Percentiles rank a stretch among this genome's conserved stretches.
Evolutionary conservation across 2,329 filamentous ascomycete genomes (phyloP).

Genomic region (Parascedosporium putredinis): DNA sequence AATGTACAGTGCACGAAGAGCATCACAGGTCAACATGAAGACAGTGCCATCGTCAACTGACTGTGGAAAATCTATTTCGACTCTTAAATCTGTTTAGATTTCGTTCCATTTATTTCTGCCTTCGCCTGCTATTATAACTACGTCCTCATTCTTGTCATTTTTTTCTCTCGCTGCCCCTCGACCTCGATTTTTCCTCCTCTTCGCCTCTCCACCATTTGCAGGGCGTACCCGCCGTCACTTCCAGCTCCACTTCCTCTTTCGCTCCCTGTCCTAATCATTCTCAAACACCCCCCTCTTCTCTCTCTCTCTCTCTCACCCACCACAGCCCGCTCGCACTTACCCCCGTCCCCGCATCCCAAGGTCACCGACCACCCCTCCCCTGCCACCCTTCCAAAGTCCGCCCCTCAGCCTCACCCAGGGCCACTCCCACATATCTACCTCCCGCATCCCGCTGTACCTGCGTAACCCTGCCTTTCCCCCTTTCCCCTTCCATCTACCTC

Average conservation of each 20-base stretch:
- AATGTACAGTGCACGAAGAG: no score
- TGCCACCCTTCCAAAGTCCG: slow-evolving; percentile 9
- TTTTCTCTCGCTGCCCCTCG: slow-evolving; percentile 1
- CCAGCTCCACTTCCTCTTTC: neutral
- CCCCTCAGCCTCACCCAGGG: slow-evolving; percentile 7
- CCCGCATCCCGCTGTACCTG: slow-evolving; percentile 12
- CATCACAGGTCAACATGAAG: neutral
- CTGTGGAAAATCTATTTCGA: neutral
- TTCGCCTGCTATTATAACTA: neutral
- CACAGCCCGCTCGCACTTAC: slow-evolving; percentile 3
- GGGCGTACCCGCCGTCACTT: slow-evolving; percentile 7
- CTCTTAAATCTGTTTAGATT: neutral
- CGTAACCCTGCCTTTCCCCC: slow-evolving; percentile 11
- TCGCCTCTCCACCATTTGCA: slow-evolving; percentile 8
- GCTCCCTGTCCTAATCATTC: slow-evolving; percentile 17
- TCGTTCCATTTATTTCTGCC: neutral
- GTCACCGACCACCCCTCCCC: slow-evolving; percentile 8
- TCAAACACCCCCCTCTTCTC: slow-evolving; percentile 17
- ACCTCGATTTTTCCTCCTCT: slow-evolving; percentile 5
- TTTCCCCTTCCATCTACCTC: slow-evolving; percentile 10
- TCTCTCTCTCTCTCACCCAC: no score
- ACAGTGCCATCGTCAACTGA: neutral
- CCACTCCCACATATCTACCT: slow-evolving; percentile 10
- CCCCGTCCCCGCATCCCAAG: slow-evolving; percentile 4
- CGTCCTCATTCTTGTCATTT: slow-evolving; percentile 5